A percentile compares a stretch with the other conserved stretches of the same genome.
phyloP scores from a whole-genome alignment of 768 basidiomycete species.

The Bullera alba region DNA sequence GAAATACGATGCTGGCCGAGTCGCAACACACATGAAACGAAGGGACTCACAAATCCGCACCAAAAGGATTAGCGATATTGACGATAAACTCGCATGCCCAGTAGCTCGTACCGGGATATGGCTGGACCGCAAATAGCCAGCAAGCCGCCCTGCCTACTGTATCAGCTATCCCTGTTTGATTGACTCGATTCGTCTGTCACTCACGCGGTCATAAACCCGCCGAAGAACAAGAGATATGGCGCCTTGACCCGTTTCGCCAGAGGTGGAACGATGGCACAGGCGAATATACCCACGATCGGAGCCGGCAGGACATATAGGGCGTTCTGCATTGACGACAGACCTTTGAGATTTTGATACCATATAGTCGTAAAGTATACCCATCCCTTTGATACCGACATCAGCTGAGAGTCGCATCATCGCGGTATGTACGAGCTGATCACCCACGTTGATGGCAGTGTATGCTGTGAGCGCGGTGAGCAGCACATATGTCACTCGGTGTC shows the following conservation, averaged over 20 bases:
- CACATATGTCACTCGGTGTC: slow-evolving; percentile 12
- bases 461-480: background rate
- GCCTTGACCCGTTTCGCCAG: slow-evolving; percentile 16
- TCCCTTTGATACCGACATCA: slow-evolving; percentile 2
- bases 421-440: background rate
- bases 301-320: slow-evolving; percentile 14
- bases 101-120: slow-evolving; percentile 19
- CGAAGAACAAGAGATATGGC: slow-evolving; percentile 10
- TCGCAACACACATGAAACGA: too few relatives aligned
- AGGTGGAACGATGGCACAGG: slow-evolving; percentile 1
- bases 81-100: slow-evolving; percentile 29
- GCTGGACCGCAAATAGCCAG: slow-evolving; percentile 24
- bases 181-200: background rate
- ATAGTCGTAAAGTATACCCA: slow-evolving; percentile 14
- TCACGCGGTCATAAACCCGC: slow-evolving; percentile 9
- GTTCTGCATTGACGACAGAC: slow-evolving; percentile 12
- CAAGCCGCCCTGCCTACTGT: slow-evolving; percentile 1
- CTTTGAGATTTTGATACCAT: slow-evolving; percentile 31
- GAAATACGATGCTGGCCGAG: too few relatives aligned
- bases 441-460: background rate
- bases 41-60: slow-evolving; percentile 22
- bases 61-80: slow-evolving; percentile 18
- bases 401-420: too few relatives aligned
- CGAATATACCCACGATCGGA: slow-evolving; percentile 13
- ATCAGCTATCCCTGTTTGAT: background rate